Evolutionary conservation across 2,329 filamentous ascomycete genomes (phyloP).

Genomic region (Tricladium varicosporioides): DNA sequence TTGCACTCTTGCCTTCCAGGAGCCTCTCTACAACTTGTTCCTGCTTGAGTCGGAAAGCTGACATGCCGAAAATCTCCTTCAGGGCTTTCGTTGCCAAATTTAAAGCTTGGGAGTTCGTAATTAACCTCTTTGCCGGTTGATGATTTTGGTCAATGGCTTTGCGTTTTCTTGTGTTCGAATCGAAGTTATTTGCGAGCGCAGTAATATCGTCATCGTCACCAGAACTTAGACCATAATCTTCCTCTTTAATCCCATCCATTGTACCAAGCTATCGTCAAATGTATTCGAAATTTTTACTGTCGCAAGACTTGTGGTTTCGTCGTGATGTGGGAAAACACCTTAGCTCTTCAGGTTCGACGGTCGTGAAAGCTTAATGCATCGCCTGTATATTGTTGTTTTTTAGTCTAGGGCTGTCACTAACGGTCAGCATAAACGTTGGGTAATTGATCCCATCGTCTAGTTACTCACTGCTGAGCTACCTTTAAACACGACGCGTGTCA

Average conservation of each 20-base stretch:
- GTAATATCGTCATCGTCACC: conserved; percentile 20
- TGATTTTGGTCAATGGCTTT: background rate
- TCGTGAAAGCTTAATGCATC: too few relatives aligned
- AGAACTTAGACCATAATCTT: conserved; percentile 21
- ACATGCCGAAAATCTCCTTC: conserved; percentile 38
- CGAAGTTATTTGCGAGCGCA: conserved; percentile 4
- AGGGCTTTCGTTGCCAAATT: conserved; percentile 37
- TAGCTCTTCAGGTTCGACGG: too few relatives aligned
- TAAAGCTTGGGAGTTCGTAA: background rate
- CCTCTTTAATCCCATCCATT: background rate
- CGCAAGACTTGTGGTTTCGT: background rate
- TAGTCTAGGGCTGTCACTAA: too few relatives aligned
- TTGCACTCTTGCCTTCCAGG: conserved; percentile 42
- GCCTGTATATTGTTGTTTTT: too few relatives aligned
- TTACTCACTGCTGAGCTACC: too few relatives aligned
- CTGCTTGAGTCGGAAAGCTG: conserved; percentile 44
- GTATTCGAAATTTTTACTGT: background rate
- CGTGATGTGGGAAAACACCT: too few relatives aligned
- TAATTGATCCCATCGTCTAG: too few relatives aligned
- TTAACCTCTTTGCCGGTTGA: conserved; percentile 9
- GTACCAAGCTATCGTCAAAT: background rate
- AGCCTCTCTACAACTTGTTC: conserved; percentile 43
- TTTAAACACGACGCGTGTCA: too few relatives aligned
- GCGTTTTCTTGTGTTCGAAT: conserved; percentile 2
- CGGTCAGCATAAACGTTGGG: too few relatives aligned